Conservation (phyloP, 225 moss, liverwort and hornwort species). For the Climacium dendroides region DNA sequence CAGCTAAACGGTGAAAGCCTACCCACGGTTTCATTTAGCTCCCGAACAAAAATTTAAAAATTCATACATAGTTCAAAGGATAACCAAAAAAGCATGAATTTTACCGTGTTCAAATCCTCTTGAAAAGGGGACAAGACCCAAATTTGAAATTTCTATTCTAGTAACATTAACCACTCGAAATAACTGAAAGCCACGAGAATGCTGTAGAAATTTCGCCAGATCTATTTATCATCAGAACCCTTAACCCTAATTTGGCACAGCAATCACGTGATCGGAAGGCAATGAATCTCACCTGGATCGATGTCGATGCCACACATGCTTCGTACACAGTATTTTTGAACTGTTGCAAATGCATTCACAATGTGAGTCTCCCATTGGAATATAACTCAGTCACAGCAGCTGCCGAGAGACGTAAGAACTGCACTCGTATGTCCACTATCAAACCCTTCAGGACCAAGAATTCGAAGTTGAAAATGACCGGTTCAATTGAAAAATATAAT, state of each 20-base stretch:
- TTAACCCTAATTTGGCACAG: not conserved
- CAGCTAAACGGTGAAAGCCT: not conserved
- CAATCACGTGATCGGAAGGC: not conserved
- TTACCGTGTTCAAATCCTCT: not conserved
- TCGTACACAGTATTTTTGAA: conserved; percentile 60
- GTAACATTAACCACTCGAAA: not conserved
- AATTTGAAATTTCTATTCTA: not conserved
- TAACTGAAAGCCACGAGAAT: not conserved
- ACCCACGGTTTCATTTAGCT: not conserved
- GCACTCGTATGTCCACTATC: not conserved
- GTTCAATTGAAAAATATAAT: not conserved
- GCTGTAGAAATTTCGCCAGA: not conserved
- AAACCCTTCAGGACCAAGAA: not conserved
- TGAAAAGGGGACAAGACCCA: not conserved
- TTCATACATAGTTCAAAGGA: not conserved
- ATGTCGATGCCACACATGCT: conserved; percentile 88
- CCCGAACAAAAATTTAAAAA: not conserved
- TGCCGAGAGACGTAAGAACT: not conserved
- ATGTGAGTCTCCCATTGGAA: not conserved
- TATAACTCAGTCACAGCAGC: not conserved
- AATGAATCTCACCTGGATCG: conserved; percentile 45
- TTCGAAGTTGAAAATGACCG: not conserved
- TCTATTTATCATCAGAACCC: not conserved
- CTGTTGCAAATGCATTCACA: conserved; percentile 35
- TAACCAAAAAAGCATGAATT: not conserved